Evolutionary conservation across 495 filamentous ascomycete genomes (phyloP).

Genomic region (Pyrenula massariospora): DNA sequence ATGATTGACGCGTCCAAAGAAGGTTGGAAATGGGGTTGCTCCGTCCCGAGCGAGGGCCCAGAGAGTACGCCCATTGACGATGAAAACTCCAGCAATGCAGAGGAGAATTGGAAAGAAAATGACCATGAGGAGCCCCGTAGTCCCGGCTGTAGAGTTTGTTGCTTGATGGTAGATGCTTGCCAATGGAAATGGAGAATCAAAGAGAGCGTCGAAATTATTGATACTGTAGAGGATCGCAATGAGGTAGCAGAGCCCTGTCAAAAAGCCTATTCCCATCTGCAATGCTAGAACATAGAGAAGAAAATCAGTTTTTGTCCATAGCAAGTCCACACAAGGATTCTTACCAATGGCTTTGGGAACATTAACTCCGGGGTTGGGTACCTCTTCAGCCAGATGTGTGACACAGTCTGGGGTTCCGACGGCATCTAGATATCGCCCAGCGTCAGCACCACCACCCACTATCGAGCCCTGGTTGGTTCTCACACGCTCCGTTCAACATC

Average conservation of each 20-base stretch:
- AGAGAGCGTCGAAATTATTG: conserved; percentile 24
- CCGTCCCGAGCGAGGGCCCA: conserved; percentile 75
- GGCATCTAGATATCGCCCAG: no score
- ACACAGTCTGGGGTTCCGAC: conserved; percentile 71
- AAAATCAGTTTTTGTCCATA: no score
- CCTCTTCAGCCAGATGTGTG: conserved; percentile 73
- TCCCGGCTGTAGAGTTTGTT: conserved; percentile 52
- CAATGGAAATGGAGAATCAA: conserved; percentile 49
- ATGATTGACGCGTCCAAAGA: conserved; percentile 25
- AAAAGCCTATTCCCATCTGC: conserved; percentile 37
- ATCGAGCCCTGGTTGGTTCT: no score
- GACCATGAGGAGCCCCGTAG: conserved; percentile 47
- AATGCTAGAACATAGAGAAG: no score
- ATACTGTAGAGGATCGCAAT: conserved; percentile 43
- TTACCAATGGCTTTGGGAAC: conserved; percentile 19
- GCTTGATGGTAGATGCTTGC: conserved; percentile 72
- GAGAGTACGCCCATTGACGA: conserved; percentile 72
- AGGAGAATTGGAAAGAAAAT: conserved; percentile 52
- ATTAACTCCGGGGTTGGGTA: conserved; percentile 44
- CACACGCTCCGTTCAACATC: conserved; percentile 80
- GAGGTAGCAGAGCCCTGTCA: conserved; percentile 36
- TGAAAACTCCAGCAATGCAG: conserved; percentile 52
- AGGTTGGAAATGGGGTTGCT: conserved; percentile 31
- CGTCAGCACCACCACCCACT: no score
- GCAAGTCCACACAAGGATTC: no score